phyloP scores from a whole-genome alignment of 306 rosid genomes.

The Gynostemma pentaphyllum region DNA sequence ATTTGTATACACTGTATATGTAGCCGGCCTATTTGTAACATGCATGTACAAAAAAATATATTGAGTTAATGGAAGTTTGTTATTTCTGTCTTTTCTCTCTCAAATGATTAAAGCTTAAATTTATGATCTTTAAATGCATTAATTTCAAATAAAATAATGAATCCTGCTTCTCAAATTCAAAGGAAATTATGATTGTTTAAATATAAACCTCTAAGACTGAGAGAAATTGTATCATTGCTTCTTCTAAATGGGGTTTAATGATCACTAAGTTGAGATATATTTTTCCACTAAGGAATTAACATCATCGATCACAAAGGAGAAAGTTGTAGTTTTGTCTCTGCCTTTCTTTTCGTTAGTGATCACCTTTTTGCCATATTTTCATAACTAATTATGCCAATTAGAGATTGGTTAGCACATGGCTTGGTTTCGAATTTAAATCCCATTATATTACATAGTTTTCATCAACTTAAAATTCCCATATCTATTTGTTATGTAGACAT shows the following conservation, averaged over 20 bases:
- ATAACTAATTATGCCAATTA: conserved; percentile 9
- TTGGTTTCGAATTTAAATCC: conserved; percentile 8
- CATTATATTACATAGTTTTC: conserved; percentile 1
- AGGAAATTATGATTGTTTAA: background rate
- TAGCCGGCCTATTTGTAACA: background rate
- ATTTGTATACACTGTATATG: background rate
- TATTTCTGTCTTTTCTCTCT: background rate
- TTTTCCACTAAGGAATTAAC: conserved; percentile 22
- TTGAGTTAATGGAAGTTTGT: conserved; percentile 5
- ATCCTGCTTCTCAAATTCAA: background rate
- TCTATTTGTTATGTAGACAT: no score
- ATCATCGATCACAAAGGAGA: conserved; percentile 7
- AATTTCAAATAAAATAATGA: no score
- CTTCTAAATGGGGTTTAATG: conserved; percentile 17
- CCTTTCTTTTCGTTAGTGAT: conserved; percentile 1
- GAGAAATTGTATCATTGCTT: background rate
- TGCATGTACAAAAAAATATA: conserved; percentile 5
- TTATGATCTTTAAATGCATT: no score
- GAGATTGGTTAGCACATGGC: conserved; percentile 10
- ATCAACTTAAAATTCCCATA: background rate
- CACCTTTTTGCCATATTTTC: background rate
- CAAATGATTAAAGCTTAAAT: no score
- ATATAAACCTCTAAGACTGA: background rate
- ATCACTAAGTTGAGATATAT: conserved; percentile 18
- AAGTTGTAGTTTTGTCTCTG: background rate